These are phyloP conservation scores for Alnus glutinosa DNA, from an alignment of 306 rosid species.

Conservation along the genomic window DNA sequence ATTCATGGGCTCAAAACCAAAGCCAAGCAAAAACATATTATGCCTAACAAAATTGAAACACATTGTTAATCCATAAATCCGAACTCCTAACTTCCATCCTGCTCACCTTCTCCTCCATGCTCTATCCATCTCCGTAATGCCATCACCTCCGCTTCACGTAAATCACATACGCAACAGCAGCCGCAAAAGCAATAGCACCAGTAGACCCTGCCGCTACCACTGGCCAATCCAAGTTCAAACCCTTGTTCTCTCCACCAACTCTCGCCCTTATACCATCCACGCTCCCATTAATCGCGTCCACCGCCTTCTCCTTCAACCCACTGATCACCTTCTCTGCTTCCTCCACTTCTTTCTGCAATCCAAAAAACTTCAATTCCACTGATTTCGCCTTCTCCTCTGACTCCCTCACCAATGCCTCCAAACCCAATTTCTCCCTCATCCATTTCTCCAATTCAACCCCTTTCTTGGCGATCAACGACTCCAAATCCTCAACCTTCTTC, in stretches of 20 bases:
- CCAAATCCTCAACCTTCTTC: slow-evolving; percentile 49
- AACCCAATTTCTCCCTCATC: slow-evolving; percentile 44
- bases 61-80: slow-evolving; percentile 33
- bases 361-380: slow-evolving; percentile 46
- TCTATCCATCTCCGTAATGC: slow-evolving; percentile 1
- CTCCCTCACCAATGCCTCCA: slow-evolving; percentile 44
- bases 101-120: slow-evolving; percentile 16
- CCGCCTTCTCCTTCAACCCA: slow-evolving; percentile 57
- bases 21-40: slow-evolving; percentile 41
- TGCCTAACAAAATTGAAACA: slow-evolving; percentile 69
- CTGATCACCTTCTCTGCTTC: slow-evolving; percentile 51
- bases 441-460: slow-evolving; percentile 43
- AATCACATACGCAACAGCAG: slow-evolving; percentile 42
- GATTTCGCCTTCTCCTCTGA: slow-evolving; percentile 45
- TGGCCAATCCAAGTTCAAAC: slow-evolving; percentile 55
- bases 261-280: slow-evolving; percentile 43
- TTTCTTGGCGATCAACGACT: slow-evolving; percentile 29
- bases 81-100: slow-evolving; percentile 51
- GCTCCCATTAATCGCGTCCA: slow-evolving; percentile 41
- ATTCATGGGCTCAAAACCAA: slow-evolving; percentile 44
- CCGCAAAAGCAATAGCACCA: slow-evolving; percentile 52
- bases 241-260: slow-evolving; percentile 42
- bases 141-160: slow-evolving; percentile 59
- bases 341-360: slow-evolving; percentile 51
- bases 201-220: slow-evolving; percentile 71